Percentiles rank a stretch among this genome's conserved stretches.
These are phyloP conservation scores for Nothophoma quercina DNA, from an alignment of 2,329 filamentous ascomycete species.

Conservation along the genomic window DNA sequence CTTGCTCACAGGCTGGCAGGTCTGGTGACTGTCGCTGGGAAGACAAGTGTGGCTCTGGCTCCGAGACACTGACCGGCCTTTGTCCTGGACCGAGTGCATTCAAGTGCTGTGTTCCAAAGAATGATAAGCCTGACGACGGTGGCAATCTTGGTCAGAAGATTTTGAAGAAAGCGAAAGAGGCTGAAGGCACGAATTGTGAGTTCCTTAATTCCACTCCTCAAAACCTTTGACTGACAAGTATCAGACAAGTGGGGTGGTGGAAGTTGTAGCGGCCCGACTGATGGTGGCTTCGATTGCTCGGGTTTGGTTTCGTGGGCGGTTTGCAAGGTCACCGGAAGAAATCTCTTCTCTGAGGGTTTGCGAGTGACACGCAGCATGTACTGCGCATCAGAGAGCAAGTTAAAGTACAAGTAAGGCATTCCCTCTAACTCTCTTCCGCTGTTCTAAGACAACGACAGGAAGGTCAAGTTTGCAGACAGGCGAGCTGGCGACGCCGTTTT, in stretches of 20 bases:
- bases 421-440: too few relatives aligned
- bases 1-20: constrained; percentile 19
- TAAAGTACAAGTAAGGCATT: constrained; percentile 30
- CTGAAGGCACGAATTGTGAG: constrained; percentile 27
- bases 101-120: neutral
- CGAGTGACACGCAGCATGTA: constrained; percentile 32
- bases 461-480: constrained; percentile 28
- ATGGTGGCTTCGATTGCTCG: constrained; percentile 33
- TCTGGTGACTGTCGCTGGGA: constrained; percentile 20
- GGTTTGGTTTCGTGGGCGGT: constrained; percentile 34
- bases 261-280: constrained; percentile 31
- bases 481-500: constrained; percentile 33
- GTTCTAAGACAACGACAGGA: constrained; percentile 19
- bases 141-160: constrained; percentile 27
- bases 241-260: constrained; percentile 33
- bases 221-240: too few relatives aligned
- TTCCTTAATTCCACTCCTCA: too few relatives aligned
- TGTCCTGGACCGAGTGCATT: neutral
- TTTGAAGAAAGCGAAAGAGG: constrained; percentile 28
- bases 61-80: neutral
- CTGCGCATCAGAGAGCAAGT: constrained; percentile 28
- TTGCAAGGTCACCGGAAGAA: constrained; percentile 31
- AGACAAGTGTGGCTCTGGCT: neutral
- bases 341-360: constrained; percentile 33
- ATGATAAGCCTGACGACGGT: constrained; percentile 16